Evolutionary conservation across 202 grass and related monocot species (phyloP).

Genomic region (Tripidium arundinaceum): DNA sequence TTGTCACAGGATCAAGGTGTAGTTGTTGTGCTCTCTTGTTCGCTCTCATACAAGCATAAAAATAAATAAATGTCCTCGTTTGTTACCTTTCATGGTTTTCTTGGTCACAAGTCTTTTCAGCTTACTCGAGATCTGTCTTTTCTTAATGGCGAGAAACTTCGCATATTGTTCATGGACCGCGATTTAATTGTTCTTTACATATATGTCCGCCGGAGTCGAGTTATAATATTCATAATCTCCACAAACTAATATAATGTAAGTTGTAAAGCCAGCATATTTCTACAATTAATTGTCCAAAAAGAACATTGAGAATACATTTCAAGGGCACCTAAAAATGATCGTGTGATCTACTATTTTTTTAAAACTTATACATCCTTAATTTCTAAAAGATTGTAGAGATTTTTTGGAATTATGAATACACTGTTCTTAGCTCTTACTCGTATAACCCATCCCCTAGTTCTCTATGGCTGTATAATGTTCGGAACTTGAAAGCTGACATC

Average conservation of each 20-base stretch:
- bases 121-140: constrained; percentile 19
- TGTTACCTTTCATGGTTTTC: constrained; percentile 29
- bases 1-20: constrained; percentile 43
- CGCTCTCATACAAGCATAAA: constrained; percentile 50
- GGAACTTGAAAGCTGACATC: constrained; percentile 4
- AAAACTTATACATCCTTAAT: background rate
- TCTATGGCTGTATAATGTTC: background rate
- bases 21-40: constrained; percentile 46
- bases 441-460: background rate
- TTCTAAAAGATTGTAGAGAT: background rate
- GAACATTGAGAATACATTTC: background rate
- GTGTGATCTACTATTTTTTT: background rate
- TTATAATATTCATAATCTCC: background rate
- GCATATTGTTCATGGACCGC: background rate
- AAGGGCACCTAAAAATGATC: background rate
- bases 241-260: constrained; percentile 5
- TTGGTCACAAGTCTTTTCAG: constrained; percentile 38
- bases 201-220: background rate
- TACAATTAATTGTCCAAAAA: background rate
- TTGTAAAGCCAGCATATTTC: background rate
- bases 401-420: background rate
- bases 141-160: constrained; percentile 10
- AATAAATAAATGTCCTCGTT: constrained; percentile 55
- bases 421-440: background rate
- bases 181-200: constrained; percentile 2